Evolutionary conservation across 2,329 filamentous ascomycete species (phyloP).

Genomic region (Verticillium klebahnii): DNA sequence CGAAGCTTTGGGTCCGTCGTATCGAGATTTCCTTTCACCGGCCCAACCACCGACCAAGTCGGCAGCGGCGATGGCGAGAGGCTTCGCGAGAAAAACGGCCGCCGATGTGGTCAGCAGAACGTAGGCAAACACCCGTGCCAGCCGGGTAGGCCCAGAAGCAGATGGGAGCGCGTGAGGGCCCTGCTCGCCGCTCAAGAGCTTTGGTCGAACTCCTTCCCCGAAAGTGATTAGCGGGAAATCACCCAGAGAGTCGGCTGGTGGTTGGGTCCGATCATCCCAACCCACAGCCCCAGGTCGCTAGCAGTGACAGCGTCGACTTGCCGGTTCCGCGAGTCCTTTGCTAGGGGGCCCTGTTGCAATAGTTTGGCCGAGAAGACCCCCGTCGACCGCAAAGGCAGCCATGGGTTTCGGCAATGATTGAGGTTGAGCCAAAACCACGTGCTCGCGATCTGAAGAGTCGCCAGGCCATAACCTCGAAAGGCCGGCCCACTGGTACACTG

Average conservation of each 20-base stretch:
- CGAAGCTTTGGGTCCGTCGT: not conserved
- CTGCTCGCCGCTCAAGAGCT: not conserved
- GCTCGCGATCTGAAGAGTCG: not conserved
- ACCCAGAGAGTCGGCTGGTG: not conserved
- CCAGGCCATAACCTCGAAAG: conserved; percentile 4
- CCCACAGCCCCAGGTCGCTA: not conserved
- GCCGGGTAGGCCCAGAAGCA: not conserved
- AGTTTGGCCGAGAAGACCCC: not conserved
- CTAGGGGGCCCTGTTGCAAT: not conserved
- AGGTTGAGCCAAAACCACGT: not conserved
- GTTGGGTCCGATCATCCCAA: not conserved
- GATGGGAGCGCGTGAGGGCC: not conserved
- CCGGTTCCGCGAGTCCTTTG: not conserved
- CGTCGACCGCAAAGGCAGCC: not conserved
- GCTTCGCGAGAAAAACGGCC: not conserved
- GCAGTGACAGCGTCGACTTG: not conserved
- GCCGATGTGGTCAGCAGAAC: not conserved
- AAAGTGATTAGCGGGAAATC: not conserved
- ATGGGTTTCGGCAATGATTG: not conserved
- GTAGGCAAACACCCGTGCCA: not conserved
- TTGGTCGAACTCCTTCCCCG: not conserved
- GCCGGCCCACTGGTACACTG: not conserved
- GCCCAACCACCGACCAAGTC: not conserved
- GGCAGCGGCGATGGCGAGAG: not conserved
- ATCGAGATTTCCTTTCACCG: not conserved